phyloP scores from a whole-genome alignment of 805 yeast genomes.

The Cyberlindnera xishuangbannaensis region DNA sequence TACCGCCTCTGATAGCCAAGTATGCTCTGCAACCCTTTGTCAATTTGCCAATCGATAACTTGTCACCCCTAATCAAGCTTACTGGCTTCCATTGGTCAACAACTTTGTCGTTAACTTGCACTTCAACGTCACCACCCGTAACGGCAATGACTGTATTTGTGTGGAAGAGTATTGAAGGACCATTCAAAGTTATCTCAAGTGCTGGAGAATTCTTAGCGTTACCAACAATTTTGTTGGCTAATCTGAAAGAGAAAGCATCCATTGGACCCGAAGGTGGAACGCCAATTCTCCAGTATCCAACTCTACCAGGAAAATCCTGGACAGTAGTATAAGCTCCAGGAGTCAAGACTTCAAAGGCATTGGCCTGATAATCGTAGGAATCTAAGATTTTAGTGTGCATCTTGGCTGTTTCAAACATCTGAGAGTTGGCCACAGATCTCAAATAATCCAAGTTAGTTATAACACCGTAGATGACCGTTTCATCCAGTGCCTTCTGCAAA shows the following conservation, averaged over 20 bases:
- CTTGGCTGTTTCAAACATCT: slow-evolving; percentile 76
- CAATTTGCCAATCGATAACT: slow-evolving; percentile 74
- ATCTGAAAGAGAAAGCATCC: slow-evolving; percentile 87
- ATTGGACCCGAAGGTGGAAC: slow-evolving; percentile 99
- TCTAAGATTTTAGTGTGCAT: slow-evolving; percentile 88
- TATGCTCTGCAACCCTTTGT: slow-evolving; percentile 83
- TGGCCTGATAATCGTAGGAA: slow-evolving; percentile 68
- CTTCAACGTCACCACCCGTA: slow-evolving; percentile 78
- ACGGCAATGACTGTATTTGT: slow-evolving; percentile 70
- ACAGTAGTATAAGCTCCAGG: slow-evolving; percentile 97
- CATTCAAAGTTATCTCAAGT: slow-evolving; percentile 79
- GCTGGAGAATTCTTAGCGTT: slow-evolving; percentile 81
- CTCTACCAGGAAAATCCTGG: slow-evolving; percentile 93
- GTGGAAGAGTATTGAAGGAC: slow-evolving; percentile 85
- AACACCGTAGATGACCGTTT: slow-evolving; percentile 86
- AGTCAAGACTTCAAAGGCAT: slow-evolving; percentile 74
- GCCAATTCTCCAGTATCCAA: slow-evolving; percentile 62
- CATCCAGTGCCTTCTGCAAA: slow-evolving; percentile 74
- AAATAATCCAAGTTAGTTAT: slow-evolving; percentile 86
- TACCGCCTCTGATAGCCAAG: slow-evolving; percentile 85
- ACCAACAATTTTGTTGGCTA: slow-evolving; percentile 89
- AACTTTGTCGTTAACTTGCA: slow-evolving; percentile 55
- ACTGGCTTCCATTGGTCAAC: slow-evolving; percentile 71
- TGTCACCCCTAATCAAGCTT: slow-evolving; percentile 66
- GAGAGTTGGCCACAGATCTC: slow-evolving; percentile 75